Base-by-base conservation (phyloP, 768 basidiomycete genomes). In the Rhizopogon sp. region DNA sequence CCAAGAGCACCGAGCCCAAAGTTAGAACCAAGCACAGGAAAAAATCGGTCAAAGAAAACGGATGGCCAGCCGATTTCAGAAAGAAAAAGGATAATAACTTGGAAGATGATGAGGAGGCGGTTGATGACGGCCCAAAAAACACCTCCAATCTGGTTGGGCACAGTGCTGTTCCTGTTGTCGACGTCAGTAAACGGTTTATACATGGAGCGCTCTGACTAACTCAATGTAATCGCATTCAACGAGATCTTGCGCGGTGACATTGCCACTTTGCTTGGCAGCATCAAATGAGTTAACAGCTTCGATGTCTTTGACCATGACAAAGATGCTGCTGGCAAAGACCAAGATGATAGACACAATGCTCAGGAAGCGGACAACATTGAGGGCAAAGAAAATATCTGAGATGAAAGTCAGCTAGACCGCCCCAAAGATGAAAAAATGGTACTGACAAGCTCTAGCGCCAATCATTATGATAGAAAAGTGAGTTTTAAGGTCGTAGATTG, bases 121-220 rank as follows among this genome's bases (percentile, higher is more conserved):
- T 92, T 91, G 58, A 95, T 74, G 58, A 96, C 84, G 5, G 90
- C 89, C 90, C 93, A 97, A 73, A 97, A 96, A 8, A 83, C 81
- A 28, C 93, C 93, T 17, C 90, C 93, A 31, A 90, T 81, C 68
- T 96, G 93, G 70, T 92, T 91, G 4, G 93, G 93, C 5, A 97
- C 91, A 2, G 91, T 91, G 69, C 85, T 90, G 46, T 69, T 63
- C 55, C 82, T 87, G 59, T 73, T 82, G 54, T 54, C 58, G 44
- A 43, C 20, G 20, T 51, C 51, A 54, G 28, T 39, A 8, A 6
- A 44, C 20, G 43, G 47, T 41, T 4, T 44, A 29, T 6, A 43
- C 33, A n/a, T 13, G 29, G 55, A 51, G 54, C 45, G 50, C 55
- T 6, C 52, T 56, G 50, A 73, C 84, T 52, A 69, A 90, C 83